phyloP scores from a whole-genome alignment of 768 basidiomycete species.

The Suillus bovinus region DNA sequence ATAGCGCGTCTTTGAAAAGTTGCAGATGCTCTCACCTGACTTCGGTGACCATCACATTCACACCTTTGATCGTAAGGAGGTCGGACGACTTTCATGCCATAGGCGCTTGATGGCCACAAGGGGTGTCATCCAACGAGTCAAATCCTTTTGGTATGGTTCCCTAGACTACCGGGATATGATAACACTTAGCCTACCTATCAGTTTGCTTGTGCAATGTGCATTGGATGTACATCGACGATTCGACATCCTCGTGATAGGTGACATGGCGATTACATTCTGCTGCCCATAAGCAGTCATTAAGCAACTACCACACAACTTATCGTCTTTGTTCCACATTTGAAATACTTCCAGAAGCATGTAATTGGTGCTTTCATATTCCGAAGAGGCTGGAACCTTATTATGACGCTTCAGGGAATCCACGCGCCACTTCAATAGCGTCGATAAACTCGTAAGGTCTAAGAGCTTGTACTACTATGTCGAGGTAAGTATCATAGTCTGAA shows the following conservation, averaged over 20 bases:
- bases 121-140: neutral
- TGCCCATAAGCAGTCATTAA: neutral
- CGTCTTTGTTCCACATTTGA: neutral
- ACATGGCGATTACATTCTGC: neutral
- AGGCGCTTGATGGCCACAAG: neutral
- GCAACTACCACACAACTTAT: neutral
- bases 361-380: too few species aligned
- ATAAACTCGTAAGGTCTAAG: neutral
- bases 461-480: neutral
- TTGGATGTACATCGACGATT: neutral
- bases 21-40: neutral
- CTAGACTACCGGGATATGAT: neutral
- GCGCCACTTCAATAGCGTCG: neutral
- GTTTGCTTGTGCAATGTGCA: neutral
- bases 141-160: neutral
- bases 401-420: neutral
- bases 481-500: neutral
- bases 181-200: neutral
- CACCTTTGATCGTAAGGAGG: neutral
- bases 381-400: neutral
- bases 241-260: neutral
- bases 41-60: neutral
- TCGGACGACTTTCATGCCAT: neutral
- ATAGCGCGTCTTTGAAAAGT: neutral
- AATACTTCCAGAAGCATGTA: neutral